Percentiles rank a stretch among this genome's conserved stretches.
These are phyloP conservation scores for Lizanozyma gosingica DNA, from an alignment of 1,139 yeast species.

Conservation along the genomic window DNA sequence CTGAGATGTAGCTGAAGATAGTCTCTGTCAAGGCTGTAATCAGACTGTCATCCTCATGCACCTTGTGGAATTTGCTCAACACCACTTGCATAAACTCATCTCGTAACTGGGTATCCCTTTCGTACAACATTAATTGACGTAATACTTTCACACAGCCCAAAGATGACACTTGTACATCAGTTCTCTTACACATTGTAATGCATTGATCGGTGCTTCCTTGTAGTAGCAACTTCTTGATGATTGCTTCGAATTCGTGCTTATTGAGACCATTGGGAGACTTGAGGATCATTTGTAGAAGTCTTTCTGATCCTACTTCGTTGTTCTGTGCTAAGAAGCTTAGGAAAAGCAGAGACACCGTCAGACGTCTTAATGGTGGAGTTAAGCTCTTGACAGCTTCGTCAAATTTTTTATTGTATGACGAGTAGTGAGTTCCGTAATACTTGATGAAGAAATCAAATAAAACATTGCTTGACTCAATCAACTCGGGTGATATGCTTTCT, in stretches of 20 bases:
- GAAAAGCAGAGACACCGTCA: constrained; percentile 26
- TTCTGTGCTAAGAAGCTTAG: constrained; percentile 19
- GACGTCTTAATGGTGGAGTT: constrained; percentile 21
- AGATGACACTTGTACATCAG: constrained; percentile 17
- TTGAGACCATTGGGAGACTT: constrained; percentile 19
- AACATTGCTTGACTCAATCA: constrained; percentile 1
- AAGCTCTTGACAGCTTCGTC: constrained; percentile 14
- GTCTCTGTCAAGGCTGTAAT: constrained; percentile 6
- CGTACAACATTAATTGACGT: constrained; percentile 7
- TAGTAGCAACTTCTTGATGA: constrained; percentile 19
- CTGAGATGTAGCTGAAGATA: constrained; percentile 8
- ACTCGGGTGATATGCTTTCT: not conserved
- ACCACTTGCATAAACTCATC: constrained; percentile 8
- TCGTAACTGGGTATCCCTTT: constrained; percentile 2
- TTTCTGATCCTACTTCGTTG: constrained; percentile 22
- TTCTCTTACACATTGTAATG: constrained; percentile 13
- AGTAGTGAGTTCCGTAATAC: constrained; percentile 9
- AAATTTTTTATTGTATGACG: constrained; percentile 8
- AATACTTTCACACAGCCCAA: constrained; percentile 18
- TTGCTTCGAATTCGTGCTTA: constrained; percentile 18
- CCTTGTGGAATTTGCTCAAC: constrained; percentile 6
- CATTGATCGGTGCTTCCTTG: constrained; percentile 17
- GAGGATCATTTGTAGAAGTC: constrained; percentile 21
- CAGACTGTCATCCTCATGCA: constrained; percentile 8
- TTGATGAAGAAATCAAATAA: constrained; percentile 9